Evolutionary conservation across 2,329 filamentous ascomycete species (phyloP), one percentile per base, ranked within the genome.

Genomic region (Penicillium sp.): DNA sequence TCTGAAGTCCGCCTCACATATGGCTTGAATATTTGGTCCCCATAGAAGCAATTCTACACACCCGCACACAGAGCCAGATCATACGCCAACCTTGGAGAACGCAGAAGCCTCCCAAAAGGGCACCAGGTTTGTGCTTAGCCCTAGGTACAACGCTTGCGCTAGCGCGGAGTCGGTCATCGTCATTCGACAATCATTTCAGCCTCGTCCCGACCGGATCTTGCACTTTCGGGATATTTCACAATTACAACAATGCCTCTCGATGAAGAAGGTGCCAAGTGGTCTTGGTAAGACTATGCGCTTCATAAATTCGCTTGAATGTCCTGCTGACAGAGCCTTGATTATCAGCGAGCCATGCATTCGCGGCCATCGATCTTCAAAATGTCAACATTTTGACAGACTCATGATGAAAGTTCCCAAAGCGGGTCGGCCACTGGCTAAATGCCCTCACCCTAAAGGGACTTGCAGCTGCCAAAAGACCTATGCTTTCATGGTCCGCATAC

Each of bases 401-500:
- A 81, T 82, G 77, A 79, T 82, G 68, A 80, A 80, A 68, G 80
- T 82, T 25, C 79, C 79, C 30, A 81, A 81, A 58, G 79, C 80
- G 22, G 80, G 80, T 13, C 75, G 80, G 19, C 80, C 80, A 19
- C 72, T 82, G 25, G 76, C 79, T 35, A 80, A 79, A 68, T 82
- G 80, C 49, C 79, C 80, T 28, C 80, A 82, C 68, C 75, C 76
- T 4, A 78, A 78, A 62, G 74, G 75, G 22, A 73, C 71, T 5
- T 81, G 79, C 63, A 76, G 74, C 56, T 80, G 79, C 57, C 71
- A 77, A 61, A 77, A 76, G 63, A 66, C 74, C 14, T 78, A 74
- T 66, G 77, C 77, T 5, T 74, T 81, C 49, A 80, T 81, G 79
- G 73, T 81, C 42, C 72, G 75, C 52, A 79, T 81, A 38, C 76